Conservation (phyloP, 2,329 filamentous ascomycete species). For the Hymenoscyphus repandus region DNA sequence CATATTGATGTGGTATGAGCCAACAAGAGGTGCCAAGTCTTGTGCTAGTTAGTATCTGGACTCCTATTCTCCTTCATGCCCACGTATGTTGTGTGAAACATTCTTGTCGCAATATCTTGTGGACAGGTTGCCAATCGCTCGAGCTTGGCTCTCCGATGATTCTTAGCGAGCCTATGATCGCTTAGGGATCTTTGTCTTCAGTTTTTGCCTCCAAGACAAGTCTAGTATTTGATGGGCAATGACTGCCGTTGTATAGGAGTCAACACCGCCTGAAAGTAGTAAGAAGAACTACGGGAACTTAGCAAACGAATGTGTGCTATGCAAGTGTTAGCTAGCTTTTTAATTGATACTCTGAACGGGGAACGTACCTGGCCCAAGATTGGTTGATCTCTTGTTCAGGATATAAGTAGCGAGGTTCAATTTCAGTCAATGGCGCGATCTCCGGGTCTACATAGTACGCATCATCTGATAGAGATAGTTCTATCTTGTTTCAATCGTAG, state of each 20-base stretch:
- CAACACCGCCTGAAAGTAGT: constrained; percentile 52
- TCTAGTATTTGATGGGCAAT: constrained; percentile 40
- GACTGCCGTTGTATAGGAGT: constrained; percentile 50
- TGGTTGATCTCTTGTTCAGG: constrained; percentile 67
- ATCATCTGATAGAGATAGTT: constrained; percentile 38
- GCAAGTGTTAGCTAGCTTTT: too few relatives aligned
- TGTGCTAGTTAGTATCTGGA: constrained; percentile 38
- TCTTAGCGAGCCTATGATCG: constrained; percentile 45
- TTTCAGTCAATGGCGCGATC: constrained; percentile 35
- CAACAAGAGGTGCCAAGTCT: constrained; percentile 52
- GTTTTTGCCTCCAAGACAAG: constrained; percentile 49
- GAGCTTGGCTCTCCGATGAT: constrained; percentile 45
- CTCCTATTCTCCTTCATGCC: constrained; percentile 64
- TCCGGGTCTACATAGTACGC: constrained; percentile 1
- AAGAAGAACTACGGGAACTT: too few relatives aligned
- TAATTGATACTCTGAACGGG: too few relatives aligned
- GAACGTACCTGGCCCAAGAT: constrained; percentile 31
- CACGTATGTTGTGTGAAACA: constrained; percentile 65
- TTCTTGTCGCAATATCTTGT: constrained; percentile 50
- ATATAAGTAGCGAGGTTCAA: constrained; percentile 44
- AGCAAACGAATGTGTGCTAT: too few relatives aligned
- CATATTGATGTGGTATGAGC: constrained; percentile 66
- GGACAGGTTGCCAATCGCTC: constrained; percentile 38
- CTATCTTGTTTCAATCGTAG: constrained; percentile 29
- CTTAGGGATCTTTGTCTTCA: constrained; percentile 43